phyloP scores from a whole-genome alignment of 768 basidiomycete species.

The Trametes gibbosa region DNA sequence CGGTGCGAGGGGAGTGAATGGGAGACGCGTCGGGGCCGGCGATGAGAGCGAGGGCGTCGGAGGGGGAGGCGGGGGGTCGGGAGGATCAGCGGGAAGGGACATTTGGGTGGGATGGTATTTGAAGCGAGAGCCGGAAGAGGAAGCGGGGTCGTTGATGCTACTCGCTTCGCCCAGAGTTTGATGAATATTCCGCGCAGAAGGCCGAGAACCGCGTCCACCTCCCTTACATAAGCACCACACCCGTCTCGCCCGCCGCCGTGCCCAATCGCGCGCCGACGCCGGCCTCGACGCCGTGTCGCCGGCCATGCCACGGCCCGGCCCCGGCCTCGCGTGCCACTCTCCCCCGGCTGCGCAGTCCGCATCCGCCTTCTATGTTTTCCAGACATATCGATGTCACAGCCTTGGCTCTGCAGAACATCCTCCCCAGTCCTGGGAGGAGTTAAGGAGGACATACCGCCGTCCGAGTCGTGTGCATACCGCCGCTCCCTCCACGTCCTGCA shows the following conservation, averaged over 20 bases:
- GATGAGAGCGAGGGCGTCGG: neutral
- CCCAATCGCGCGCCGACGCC: constrained; percentile 9
- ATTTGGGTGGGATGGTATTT: constrained; percentile 8
- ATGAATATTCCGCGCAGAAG: constrained; percentile 6
- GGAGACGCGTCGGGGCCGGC: neutral
- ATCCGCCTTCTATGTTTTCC: neutral
- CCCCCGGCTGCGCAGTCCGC: neutral
- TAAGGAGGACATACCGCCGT: constrained; percentile 6
- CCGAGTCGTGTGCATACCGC: neutral
- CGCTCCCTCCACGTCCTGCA: constrained; percentile 3
- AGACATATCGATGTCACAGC: neutral
- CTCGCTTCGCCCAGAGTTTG: constrained; percentile 10
- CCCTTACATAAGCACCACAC: constrained; percentile 9
- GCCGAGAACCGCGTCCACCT: neutral
- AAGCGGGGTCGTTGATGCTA: neutral
- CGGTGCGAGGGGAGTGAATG: neutral
- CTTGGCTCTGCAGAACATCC: constrained; percentile 3
- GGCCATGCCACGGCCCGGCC: constrained; percentile 1
- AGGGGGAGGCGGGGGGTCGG: neutral
- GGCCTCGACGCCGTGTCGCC: constrained; percentile 5
- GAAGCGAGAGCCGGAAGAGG: constrained; percentile 12
- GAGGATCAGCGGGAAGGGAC: constrained; percentile 17
- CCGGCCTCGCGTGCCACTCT: neutral
- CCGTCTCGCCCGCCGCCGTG: neutral
- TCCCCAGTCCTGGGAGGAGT: constrained; percentile 3